phyloP scores from a whole-genome alignment of 257 asterid genomes.

The Solanum chiquidenum region DNA sequence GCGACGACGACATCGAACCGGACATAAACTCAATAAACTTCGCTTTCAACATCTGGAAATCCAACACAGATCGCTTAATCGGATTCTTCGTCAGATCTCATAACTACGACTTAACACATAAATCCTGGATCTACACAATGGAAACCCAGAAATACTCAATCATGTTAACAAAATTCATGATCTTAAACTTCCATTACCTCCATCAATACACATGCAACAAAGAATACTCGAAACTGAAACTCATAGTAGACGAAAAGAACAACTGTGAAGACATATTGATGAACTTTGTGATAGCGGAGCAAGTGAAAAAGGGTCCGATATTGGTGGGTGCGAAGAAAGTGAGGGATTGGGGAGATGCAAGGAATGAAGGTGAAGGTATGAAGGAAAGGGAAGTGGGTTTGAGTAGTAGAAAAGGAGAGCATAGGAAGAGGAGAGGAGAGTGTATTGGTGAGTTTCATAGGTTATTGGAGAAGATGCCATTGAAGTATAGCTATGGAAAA shows the following conservation, averaged over 20 bases:
- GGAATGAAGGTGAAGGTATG: conserved; percentile 51
- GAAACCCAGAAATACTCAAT: conserved; percentile 62
- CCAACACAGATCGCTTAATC: conserved; percentile 48
- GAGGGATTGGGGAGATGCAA: conserved; percentile 83
- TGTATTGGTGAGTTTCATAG: conserved; percentile 70
- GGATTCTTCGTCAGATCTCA: conserved; percentile 91
- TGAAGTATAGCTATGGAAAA: conserved; percentile 70
- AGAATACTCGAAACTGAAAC: conserved; percentile 9
- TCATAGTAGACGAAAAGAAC: conserved; percentile 41
- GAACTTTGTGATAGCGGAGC: conserved; percentile 71
- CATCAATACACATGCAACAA: conserved; percentile 46
- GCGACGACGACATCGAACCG: conserved; percentile 78
- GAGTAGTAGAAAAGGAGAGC: conserved; percentile 70
- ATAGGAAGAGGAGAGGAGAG: conserved; percentile 77
- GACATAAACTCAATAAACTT: conserved; percentile 39
- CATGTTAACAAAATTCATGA: conserved; percentile 69
- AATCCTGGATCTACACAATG: conserved; percentile 73
- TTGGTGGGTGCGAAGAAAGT: conserved; percentile 48
- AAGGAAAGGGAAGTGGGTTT: conserved; percentile 61
- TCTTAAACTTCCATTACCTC: conserved; percentile 24
- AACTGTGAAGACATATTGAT: conserved; percentile 88
- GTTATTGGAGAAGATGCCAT: conserved; percentile 60
- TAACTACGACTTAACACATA: conserved; percentile 46
- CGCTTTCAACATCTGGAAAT: conserved; percentile 60
- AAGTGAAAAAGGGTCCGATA: conserved; percentile 44